Evolutionary conservation across 371 early-diverging fungal genomes (phyloP).

Genomic region (Actinomucor elegans): DNA sequence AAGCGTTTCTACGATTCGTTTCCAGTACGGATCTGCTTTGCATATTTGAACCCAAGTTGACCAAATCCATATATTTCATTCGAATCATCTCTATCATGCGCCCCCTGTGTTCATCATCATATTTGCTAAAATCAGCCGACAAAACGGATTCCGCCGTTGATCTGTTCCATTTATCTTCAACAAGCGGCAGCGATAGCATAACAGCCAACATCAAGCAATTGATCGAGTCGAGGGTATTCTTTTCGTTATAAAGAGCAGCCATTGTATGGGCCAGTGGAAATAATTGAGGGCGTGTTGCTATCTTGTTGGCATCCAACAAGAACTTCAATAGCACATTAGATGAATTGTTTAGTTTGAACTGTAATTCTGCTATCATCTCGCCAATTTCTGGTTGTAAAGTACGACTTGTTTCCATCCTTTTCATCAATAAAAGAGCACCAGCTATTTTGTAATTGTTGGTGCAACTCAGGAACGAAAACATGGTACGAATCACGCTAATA

Average conservation of each 20-base stretch:
- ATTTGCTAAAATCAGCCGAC: too few species aligned
- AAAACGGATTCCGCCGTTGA: too few species aligned
- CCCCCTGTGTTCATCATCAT: not conserved
- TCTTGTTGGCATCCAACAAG: not conserved
- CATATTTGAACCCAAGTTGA: not conserved
- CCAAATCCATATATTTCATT: not conserved
- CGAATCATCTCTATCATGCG: not conserved
- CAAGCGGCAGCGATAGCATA: too few species aligned
- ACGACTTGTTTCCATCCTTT: slow-evolving; percentile 4
- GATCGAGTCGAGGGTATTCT: not conserved
- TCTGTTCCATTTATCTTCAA: too few species aligned
- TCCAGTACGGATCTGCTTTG: not conserved
- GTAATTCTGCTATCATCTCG: slow-evolving; percentile 20
- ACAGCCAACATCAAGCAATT: too few species aligned
- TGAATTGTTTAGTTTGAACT: not conserved
- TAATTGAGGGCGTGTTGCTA: too few species aligned
- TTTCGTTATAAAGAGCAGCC: not conserved
- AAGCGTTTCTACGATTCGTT: slow-evolving; percentile 7
- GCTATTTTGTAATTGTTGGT: slow-evolving; percentile 27
- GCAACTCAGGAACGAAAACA: slow-evolving; percentile 25
- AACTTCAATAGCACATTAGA: too few species aligned
- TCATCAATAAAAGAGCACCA: slow-evolving; percentile 29
- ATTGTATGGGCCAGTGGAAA: not conserved
- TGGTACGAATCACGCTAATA: slow-evolving; percentile 30
- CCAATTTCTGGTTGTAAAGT: slow-evolving; percentile 26